A percentile compares a stretch with the other conserved stretches of the same genome.
Conservation (phyloP, 139 green algal species). For the Coccomyxa sp. region DNA sequence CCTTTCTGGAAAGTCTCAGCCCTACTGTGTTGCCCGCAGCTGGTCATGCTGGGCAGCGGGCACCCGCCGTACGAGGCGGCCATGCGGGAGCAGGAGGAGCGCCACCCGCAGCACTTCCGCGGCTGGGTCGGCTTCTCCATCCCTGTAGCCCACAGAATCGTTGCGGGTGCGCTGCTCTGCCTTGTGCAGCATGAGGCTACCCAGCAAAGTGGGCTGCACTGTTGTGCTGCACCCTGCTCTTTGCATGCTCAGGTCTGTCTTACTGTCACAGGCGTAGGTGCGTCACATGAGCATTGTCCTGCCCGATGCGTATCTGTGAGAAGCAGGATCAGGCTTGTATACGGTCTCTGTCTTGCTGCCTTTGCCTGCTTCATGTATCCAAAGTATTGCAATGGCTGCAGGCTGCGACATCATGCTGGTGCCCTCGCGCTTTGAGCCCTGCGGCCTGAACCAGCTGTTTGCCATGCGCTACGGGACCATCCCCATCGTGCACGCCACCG, state of each 20-base stretch:
- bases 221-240: no score
- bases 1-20: background rate
- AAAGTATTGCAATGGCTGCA: background rate
- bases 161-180: no score
- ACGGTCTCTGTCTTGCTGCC: background rate
- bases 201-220: no score
- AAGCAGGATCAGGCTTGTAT: background rate
- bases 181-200: no score
- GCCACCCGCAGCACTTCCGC: slow-evolving; percentile 39
- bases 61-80: slow-evolving; percentile 58
- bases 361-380: background rate
- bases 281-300: background rate
- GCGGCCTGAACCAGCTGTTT: slow-evolving; percentile 79
- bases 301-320: background rate
- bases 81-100: slow-evolving; percentile 38
- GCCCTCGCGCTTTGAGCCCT: slow-evolving; percentile 87
- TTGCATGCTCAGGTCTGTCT: no score
- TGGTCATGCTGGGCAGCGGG: slow-evolving; percentile 81
- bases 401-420: slow-evolving; percentile 85
- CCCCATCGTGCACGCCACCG: slow-evolving; percentile 78
- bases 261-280: no score
- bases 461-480: slow-evolving; percentile 78
- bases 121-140: slow-evolving; percentile 78
- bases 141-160: slow-evolving; percentile 77
- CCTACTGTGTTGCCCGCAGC: slow-evolving; percentile 25